A percentile compares a stretch with the other conserved stretches of the same genome.
These are phyloP conservation scores for carrot (Daucus carota) DNA, from an alignment of 129 eudicot genomes.

Conservation along the genomic window DNA sequence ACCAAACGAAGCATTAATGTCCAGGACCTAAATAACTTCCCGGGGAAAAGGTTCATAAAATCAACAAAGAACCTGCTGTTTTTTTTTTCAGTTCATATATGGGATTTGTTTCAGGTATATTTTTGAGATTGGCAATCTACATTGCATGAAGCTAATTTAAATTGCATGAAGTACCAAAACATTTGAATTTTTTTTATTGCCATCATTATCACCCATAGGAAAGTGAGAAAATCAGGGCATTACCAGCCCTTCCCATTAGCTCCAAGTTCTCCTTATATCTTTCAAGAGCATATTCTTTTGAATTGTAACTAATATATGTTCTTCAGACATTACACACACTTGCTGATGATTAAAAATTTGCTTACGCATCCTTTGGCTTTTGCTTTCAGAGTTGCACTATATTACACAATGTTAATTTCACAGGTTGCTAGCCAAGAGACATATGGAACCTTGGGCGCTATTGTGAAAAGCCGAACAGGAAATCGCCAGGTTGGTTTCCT, in stretches of 20 bases:
- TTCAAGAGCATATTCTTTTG: neutral
- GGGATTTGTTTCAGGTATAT: neutral
- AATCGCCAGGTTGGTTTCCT: slow-evolving; percentile 64
- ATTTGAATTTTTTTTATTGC: neutral
- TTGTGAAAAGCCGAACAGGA: slow-evolving; percentile 72
- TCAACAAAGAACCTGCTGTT: neutral
- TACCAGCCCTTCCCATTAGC: neutral
- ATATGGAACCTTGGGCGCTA: slow-evolving; percentile 82
- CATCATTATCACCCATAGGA: neutral
- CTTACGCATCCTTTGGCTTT: neutral
- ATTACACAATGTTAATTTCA: neutral
- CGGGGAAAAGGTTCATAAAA: neutral
- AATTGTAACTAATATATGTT: neutral
- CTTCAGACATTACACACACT: neutral
- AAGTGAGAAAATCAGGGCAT: neutral
- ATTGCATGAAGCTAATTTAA: neutral
- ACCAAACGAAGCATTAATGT: neutral
- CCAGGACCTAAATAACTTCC: neutral
- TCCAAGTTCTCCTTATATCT: neutral
- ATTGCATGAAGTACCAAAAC: neutral
- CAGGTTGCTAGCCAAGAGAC: slow-evolving; percentile 85
- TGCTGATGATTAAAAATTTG: neutral
- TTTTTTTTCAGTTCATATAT: neutral
- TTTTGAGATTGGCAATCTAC: neutral
- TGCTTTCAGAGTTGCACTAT: neutral